These are phyloP conservation scores for Biscutella auriculata DNA, from an alignment of 441 rosid species.

Conservation along the genomic window DNA sequence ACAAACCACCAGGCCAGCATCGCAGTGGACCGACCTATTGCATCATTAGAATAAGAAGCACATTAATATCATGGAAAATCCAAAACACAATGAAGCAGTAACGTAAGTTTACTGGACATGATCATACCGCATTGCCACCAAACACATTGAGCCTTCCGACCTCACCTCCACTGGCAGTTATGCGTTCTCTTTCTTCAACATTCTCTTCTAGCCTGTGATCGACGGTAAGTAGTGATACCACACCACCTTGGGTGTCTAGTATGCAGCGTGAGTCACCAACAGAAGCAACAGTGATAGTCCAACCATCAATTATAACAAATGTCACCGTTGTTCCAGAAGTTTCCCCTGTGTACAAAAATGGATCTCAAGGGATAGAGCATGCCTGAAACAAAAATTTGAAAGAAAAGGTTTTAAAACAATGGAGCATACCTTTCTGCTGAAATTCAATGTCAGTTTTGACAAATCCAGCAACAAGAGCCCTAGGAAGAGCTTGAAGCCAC, in stretches of 20 bases:
- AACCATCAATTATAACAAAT: constrained; percentile 84
- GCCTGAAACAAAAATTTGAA: not conserved
- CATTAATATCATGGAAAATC: not conserved
- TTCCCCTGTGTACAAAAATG: constrained; percentile 49
- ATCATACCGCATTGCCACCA: constrained; percentile 80
- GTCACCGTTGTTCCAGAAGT: constrained; percentile 98
- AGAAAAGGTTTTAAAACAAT: not conserved
- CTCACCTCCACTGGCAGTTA: constrained; percentile 99
- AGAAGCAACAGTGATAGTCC: constrained; percentile 97
- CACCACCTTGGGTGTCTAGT: constrained; percentile 85
- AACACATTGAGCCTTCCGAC: constrained; percentile 88
- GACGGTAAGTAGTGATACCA: constrained; percentile 82
- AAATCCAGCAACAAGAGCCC: constrained; percentile 91
- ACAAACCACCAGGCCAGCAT: constrained; percentile 98
- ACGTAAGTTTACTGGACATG: not conserved
- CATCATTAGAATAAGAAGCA: not conserved
- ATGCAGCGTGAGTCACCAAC: constrained; percentile 98
- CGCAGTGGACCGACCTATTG: constrained; percentile 90
- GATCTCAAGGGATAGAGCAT: constrained; percentile 13
- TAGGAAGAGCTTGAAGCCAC: constrained; percentile 96
- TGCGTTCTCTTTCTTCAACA: constrained; percentile 91
- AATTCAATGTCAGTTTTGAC: constrained; percentile 96
- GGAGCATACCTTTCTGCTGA: constrained; percentile 59
- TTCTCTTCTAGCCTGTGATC: constrained; percentile 97
- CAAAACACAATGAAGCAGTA: not conserved